These are phyloP conservation scores for Umbelopsis ramanniana DNA, from an alignment of 192 early-diverging fungal genomes.

Conservation along the genomic window DNA sequence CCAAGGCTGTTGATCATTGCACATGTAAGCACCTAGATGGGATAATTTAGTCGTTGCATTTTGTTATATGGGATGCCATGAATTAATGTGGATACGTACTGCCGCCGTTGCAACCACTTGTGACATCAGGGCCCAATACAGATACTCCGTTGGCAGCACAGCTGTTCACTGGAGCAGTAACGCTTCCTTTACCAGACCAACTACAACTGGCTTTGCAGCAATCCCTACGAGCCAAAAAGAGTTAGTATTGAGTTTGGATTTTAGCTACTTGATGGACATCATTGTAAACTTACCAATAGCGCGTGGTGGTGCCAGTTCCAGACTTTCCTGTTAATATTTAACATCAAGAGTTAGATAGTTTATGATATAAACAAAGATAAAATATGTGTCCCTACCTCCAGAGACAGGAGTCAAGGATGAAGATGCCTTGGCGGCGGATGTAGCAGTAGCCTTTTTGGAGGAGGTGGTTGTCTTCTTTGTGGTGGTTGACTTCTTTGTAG, in stretches of 20 bases:
- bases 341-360: not conserved
- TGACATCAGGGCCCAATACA: slow-evolving; percentile 8
- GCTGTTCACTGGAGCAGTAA: slow-evolving; percentile 21
- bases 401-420: slow-evolving; percentile 7
- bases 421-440: not conserved
- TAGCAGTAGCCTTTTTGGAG: not conserved
- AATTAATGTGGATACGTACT: not conserved
- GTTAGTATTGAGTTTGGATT: too few relatives aligned
- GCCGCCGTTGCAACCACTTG: slow-evolving; percentile 28
- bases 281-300: slow-evolving; percentile 21
- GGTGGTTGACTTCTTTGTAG: not conserved
- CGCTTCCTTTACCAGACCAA: slow-evolving; percentile 29
- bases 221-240: slow-evolving; percentile 1
- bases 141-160: slow-evolving; percentile 31
- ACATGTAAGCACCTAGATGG: slow-evolving; percentile 27
- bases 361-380: not conserved
- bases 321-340: not conserved
- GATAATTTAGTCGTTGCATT: not conserved
- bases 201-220: slow-evolving; percentile 32
- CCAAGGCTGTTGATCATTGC: slow-evolving; percentile 34
- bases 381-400: not conserved
- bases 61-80: not conserved
- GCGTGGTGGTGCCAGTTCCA: slow-evolving; percentile 27
- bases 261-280: not conserved
- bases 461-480: not conserved